Base-by-base conservation (phyloP, 2,329 filamentous ascomycete genomes). In the Penicillium sp. region DNA sequence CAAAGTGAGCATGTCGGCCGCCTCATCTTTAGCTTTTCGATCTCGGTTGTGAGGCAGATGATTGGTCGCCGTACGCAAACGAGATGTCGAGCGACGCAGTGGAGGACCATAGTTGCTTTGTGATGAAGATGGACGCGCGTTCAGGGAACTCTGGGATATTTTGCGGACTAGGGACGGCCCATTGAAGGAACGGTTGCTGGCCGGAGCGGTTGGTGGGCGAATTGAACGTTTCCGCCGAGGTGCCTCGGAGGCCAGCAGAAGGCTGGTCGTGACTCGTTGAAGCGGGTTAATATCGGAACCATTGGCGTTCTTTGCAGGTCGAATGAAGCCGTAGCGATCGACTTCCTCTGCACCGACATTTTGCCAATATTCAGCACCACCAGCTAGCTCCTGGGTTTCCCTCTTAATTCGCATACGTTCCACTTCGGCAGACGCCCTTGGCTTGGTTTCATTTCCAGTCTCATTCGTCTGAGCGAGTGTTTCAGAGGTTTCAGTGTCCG, bases 241-340 rank as follows among this genome's bases (percentile, higher is more conserved):
- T 39, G 81, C 77, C 56, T 83, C 79, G 3, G 83, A 80, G 22
- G 82, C 79, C 32, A 86, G 67, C 59, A 82, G 77, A 39, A 88
- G 74, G 39, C 81, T 80, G 1, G 85, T 86, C 2, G 84, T 82
- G 16, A 87, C 82, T 20, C 85, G 77, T 61, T 85, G 83, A 26
- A 86, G 74, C 5, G 73, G 72, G 55, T 73, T 72, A 29, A 70
- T 75, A 9, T 74, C 72, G 10, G 66, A 66, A 18, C 63, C 59
- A 10, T 73, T 67, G 6, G 65, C 60, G 20, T 71, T 69, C 13
- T 60, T 62, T 6, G 67, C 57, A n/a, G 61, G 60, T 11, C 69
- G 71, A 50, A 88, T 87, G 71, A 88, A 88, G 10, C 85, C 85
- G 67, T 87, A 88, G 57, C 85, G 78, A 68, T 88, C 85, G 4